Base-by-base conservation (phyloP, 495 filamentous ascomycete genomes). In the Penicillium desertorum region DNA sequence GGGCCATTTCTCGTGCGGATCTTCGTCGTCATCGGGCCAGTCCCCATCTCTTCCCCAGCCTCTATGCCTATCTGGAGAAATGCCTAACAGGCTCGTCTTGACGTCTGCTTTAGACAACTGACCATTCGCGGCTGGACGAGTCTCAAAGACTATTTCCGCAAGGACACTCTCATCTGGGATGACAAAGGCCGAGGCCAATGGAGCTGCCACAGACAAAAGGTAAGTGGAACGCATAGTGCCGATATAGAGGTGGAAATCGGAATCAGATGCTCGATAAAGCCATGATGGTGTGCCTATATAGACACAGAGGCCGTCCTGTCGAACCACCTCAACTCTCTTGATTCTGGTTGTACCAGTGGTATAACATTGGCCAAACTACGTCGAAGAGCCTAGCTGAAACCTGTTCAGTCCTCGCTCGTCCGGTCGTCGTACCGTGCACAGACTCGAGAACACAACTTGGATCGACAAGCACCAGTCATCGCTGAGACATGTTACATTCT, bases 141-240 rank as follows among this genome's bases (percentile, higher is more conserved):
- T 56, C 41, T 48, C 12, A n/a, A 22, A 48, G 44, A 67, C 36
- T 19, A 68, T 53, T 42, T 75, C 57, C 34, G 76, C 63, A 10
- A 79, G 62, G 4, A 77, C 69, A 29, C 74, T 67, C 50, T 81
- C 72, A 39, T 85, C 79, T 11, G 83, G 84, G 46, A 88, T 73
- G 36, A 89, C 79, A 58, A 90, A 73, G 30, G 83, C 86, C 25
- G 79, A 68, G 54, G 75, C 73, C 9, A 83, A 57, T 16, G 80
- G 78, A 50, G 75, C 79, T 19, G 86, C 67, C 54, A 81, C 81
- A 57, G 87, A 60, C 6, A 87, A 56, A 56, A 66, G 55, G 65
- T 42, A 27, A 22, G 47, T 37, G 32, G 81, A 63, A 72, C 77
- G 79, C 81, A 83, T 84, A 37, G 20, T 67, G 45, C 29, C 45